Evolutionary conservation across 108 stramenopile species (phyloP).

Genomic region (Pseudonitzschia pungens): DNA sequence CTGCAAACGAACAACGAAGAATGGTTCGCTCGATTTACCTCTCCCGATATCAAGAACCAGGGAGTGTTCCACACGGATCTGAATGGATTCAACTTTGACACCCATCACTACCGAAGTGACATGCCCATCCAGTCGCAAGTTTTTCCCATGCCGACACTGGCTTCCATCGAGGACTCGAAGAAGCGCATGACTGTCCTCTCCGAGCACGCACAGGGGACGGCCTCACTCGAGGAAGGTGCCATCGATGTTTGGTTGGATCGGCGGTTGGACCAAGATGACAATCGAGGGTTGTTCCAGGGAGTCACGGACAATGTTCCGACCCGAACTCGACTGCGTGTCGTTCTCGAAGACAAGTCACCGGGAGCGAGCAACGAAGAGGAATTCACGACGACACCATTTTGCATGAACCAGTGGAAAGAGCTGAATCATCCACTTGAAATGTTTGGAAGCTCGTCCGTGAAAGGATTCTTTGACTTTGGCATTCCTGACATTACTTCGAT

Average conservation of each 20-base stretch:
- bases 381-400: constrained; percentile 48
- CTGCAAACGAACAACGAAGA: constrained; percentile 53
- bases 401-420: constrained; percentile 58
- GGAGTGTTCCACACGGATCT: constrained; percentile 70
- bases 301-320: constrained; percentile 58
- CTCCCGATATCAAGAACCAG: constrained; percentile 34
- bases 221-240: constrained; percentile 46
- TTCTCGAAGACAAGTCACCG: constrained; percentile 30
- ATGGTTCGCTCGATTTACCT: constrained; percentile 64
- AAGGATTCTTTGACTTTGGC: background rate
- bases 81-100: constrained; percentile 70
- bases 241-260: constrained; percentile 73
- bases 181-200: constrained; percentile 52
- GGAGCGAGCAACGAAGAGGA: constrained; percentile 6
- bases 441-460: constrained; percentile 24
- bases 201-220: constrained; percentile 67
- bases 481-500: background rate
- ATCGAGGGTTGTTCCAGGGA: constrained; percentile 53
- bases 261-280: constrained; percentile 49
- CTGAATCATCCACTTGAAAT: constrained; percentile 57
- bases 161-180: constrained; percentile 54
- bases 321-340: constrained; percentile 54
- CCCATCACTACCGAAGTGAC: constrained; percentile 52
- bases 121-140: constrained; percentile 69
- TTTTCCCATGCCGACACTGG: constrained; percentile 66